phyloP scores from a whole-genome alignment of 2,329 filamentous ascomycete species.

The Trichophyton rubrum region DNA sequence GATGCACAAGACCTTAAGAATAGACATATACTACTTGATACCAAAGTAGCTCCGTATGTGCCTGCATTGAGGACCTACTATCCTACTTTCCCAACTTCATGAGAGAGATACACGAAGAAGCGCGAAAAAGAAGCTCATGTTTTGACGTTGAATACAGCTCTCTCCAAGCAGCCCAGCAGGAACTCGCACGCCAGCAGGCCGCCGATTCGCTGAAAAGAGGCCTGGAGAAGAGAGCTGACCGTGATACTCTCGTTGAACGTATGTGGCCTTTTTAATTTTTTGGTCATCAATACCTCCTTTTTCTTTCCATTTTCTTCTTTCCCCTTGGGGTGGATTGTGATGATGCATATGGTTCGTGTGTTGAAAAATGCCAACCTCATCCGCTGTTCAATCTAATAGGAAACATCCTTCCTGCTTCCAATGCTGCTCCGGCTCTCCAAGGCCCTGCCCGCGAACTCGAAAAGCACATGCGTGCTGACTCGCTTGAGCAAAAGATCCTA shows the following conservation, averaged over 20 bases:
- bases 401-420: conserved; percentile 74
- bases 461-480: conserved; percentile 77
- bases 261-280: conserved; percentile 22
- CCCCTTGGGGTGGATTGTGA: neutral
- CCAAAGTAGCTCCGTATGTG: conserved; percentile 53
- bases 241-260: conserved; percentile 70
- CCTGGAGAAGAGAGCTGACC: conserved; percentile 51
- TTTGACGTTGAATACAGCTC: conserved; percentile 5
- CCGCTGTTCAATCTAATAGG: conserved; percentile 35
- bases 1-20: conserved; percentile 54
- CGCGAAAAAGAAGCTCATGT: neutral
- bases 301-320: conserved; percentile 3
- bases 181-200: conserved; percentile 52
- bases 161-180: conserved; percentile 49
- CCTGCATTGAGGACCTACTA: neutral
- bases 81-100: neutral
- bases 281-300: conserved; percentile 4
- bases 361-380: conserved; percentile 6
- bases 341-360: conserved; percentile 2
- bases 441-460: conserved; percentile 74
- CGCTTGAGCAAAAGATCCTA: conserved; percentile 74
- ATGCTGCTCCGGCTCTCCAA: conserved; percentile 63
- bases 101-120: neutral
- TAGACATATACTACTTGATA: conserved; percentile 55
- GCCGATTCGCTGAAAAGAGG: conserved; percentile 53